Percentiles rank a stretch among this genome's conserved stretches.
These are phyloP conservation scores for Pleurotus djamor DNA, from an alignment of 768 basidiomycete genomes.

Conservation along the genomic window DNA sequence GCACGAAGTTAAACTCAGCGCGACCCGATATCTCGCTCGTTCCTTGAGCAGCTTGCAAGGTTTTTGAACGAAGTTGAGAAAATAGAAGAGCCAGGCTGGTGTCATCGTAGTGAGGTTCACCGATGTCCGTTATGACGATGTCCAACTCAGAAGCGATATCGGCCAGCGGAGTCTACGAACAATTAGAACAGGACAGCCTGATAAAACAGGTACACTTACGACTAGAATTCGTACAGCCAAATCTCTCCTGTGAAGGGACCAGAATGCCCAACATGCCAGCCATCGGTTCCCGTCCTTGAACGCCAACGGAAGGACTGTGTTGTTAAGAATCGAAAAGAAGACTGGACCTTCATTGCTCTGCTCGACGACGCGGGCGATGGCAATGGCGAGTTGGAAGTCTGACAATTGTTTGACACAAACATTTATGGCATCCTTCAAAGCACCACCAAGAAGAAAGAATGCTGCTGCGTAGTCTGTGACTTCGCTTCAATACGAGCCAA, in stretches of 20 bases:
- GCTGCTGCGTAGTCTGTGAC: slow-evolving; percentile 92
- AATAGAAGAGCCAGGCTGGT: slow-evolving; percentile 90
- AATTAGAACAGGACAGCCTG: background rate
- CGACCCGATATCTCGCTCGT: slow-evolving; percentile 87
- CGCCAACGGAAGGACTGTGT: slow-evolving; percentile 78
- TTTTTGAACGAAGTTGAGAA: slow-evolving; percentile 85
- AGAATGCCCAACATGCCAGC: slow-evolving; percentile 96
- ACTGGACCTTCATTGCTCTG: slow-evolving; percentile 80
- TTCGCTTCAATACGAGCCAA: background rate
- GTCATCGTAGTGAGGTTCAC: slow-evolving; percentile 90
- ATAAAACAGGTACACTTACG: slow-evolving; percentile 42
- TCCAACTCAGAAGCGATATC: slow-evolving; percentile 64
- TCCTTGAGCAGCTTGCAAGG: slow-evolving; percentile 90
- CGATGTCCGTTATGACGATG: slow-evolving; percentile 60
- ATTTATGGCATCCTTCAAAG: slow-evolving; percentile 87
- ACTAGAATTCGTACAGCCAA: slow-evolving; percentile 87
- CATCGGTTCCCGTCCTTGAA: slow-evolving; percentile 89
- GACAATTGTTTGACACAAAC: slow-evolving; percentile 85
- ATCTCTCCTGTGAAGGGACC: slow-evolving; percentile 87
- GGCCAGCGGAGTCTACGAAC: slow-evolving; percentile 67
- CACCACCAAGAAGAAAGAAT: slow-evolving; percentile 91
- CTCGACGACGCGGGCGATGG: slow-evolving; percentile 83
- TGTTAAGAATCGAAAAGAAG: slow-evolving; percentile 65
- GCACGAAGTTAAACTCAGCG: slow-evolving; percentile 92
- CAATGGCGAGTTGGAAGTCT: slow-evolving; percentile 90